These are phyloP conservation scores for Brasilioporus rufonigricans DNA, from an alignment of 768 basidiomycete species.

Conservation along the genomic window DNA sequence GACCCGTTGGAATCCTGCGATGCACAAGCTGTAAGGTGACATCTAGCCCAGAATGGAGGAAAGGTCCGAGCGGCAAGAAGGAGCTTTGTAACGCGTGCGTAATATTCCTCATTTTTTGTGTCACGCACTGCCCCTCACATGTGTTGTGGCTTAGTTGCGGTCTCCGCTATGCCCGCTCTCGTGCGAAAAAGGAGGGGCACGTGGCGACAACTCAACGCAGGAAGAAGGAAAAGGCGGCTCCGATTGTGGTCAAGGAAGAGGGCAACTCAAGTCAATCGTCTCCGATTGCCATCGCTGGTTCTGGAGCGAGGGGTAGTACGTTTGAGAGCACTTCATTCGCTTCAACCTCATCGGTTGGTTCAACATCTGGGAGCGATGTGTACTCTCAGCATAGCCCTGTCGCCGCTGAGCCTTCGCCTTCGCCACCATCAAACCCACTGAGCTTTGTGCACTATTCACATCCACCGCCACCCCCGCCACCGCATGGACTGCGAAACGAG, in stretches of 20 bases:
- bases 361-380: constrained; percentile 56
- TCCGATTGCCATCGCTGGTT: constrained; percentile 44
- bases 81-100: constrained; percentile 91
- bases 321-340: constrained; percentile 50
- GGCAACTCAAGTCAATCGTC: constrained; percentile 22
- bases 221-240: constrained; percentile 54
- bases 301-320: constrained; percentile 43
- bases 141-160: constrained; percentile 58
- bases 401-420: constrained; percentile 53
- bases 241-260: constrained; percentile 29
- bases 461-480: constrained; percentile 34
- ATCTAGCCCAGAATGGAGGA: constrained; percentile 87
- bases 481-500: constrained; percentile 33
- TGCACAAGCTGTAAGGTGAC: constrained; percentile 83
- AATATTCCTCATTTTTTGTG: constrained; percentile 18
- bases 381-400: constrained; percentile 48
- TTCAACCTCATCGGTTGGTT: constrained; percentile 49
- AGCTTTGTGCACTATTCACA: constrained; percentile 59
- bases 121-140: constrained; percentile 20
- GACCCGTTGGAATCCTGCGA: constrained; percentile 67
- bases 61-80: constrained; percentile 87
- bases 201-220: constrained; percentile 49
- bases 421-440: constrained; percentile 56
- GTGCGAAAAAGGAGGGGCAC: constrained; percentile 84
- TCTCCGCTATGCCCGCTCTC: constrained; percentile 80